Evolutionary conservation across 257 asterid genomes (phyloP).

Genomic region (Orobanche coerulescens): DNA sequence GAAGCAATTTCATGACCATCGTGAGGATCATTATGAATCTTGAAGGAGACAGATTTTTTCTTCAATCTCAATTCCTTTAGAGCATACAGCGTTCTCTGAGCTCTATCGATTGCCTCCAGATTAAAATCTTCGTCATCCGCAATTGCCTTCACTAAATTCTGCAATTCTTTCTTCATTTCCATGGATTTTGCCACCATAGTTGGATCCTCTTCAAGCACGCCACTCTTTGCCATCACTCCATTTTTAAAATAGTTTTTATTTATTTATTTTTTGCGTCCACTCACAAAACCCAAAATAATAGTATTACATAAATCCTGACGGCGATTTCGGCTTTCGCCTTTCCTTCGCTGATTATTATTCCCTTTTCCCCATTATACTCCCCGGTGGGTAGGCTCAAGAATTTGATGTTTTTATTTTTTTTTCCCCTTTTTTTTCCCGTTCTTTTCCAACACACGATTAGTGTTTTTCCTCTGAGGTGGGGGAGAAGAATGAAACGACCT

Average conservation of each 20-base stretch:
- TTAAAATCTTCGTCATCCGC: slow-evolving; percentile 42
- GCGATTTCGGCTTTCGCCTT: neutral
- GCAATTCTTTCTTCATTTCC: slow-evolving; percentile 62
- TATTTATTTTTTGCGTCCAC: neutral
- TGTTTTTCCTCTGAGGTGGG: no score
- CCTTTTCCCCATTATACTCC: neutral
- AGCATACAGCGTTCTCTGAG: slow-evolving; percentile 36
- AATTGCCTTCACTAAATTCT: slow-evolving; percentile 46
- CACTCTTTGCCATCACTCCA: slow-evolving; percentile 60
- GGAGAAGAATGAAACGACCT: no score
- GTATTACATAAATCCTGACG: neutral
- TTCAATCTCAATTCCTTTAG: slow-evolving; percentile 48
- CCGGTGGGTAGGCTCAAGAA: neutral
- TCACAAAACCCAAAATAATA: neutral
- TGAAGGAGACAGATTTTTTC: slow-evolving; percentile 25
- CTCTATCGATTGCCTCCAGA: slow-evolving; percentile 54
- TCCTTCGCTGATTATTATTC: neutral
- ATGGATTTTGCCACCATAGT: slow-evolving; percentile 35
- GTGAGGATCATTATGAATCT: neutral
- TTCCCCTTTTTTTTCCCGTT: neutral
- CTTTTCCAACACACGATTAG: no score
- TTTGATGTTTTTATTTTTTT: neutral
- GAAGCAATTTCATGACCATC: neutral
- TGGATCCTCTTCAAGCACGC: slow-evolving; percentile 42
- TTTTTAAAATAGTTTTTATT: no score